Evolutionary conservation across 2,329 filamentous ascomycete species (phyloP), one percentile per base, ranked within the genome.

Genomic region (Clonostachys chloroleuca): DNA sequence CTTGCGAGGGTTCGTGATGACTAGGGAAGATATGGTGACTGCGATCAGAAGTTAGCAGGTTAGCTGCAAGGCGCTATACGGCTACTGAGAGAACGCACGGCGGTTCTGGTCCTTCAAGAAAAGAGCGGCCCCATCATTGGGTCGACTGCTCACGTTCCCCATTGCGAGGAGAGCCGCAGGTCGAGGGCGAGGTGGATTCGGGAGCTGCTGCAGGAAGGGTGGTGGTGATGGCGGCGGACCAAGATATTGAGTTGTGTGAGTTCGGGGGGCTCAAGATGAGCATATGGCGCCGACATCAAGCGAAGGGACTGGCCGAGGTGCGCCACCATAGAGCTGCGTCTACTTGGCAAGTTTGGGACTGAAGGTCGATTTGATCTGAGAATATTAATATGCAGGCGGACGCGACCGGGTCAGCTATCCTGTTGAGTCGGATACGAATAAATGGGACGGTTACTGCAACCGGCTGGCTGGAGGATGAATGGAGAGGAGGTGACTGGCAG

Each of bases 21-120:
- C 81, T 54, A 96, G 79, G 47, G 87, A 89, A 51, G 92, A 84
- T 69, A 99, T 86, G 55, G 88, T 87, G 67, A 99, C 92, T 97
- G 66, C 41, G 44, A 46, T 52, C 51, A 54, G 47, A 54, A 49
- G 53, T 54, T 45, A 52, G 52, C 46, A 13, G n/a, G 35, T 34
- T 34, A 44, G n/a, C 13, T 30, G 20, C 18, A 33, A 40, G 24
- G 12, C 40, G 43, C 30, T 20, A 41, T n/a, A 46, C 49, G 46
- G 42, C 36, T 41, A 9, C 37, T 41, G 34, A 30, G 42, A 24
- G 18, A 41, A 73, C 86, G 64, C 78, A 97, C 94, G 83, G 78
- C 91, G 84, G 66, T 82, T 89, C 76, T 96, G 94, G 66, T 99
- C 94, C 73, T 88, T 87, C 64, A 97, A 76, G 67, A 87, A 95